Conservation (phyloP, 2,329 filamentous ascomycete genomes). For the Fusarium fracticaudum region DNA sequence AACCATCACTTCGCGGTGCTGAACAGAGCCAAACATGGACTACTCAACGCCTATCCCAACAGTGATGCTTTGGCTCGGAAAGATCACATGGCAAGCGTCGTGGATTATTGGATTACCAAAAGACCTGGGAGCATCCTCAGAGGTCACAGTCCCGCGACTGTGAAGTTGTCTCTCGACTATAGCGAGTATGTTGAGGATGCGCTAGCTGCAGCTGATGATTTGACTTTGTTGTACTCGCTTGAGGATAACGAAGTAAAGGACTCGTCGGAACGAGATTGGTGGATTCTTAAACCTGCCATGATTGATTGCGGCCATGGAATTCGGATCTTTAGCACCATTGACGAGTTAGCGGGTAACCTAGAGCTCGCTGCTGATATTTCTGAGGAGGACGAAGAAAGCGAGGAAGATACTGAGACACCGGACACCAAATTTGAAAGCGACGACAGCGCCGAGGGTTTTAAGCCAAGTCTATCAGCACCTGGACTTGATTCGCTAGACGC, state of each 20-base stretch:
- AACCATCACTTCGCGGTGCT: constrained; percentile 47
- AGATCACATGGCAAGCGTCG: constrained; percentile 47
- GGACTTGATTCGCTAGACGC: constrained; percentile 45
- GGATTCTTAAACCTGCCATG: constrained; percentile 53
- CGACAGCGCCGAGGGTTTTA: constrained; percentile 15
- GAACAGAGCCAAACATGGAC: constrained; percentile 42
- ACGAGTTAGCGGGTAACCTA: constrained; percentile 48
- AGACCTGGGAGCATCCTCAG: constrained; percentile 46
- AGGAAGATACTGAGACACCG: background rate
- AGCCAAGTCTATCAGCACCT: constrained; percentile 38
- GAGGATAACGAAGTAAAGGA: constrained; percentile 47
- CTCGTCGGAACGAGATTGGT: constrained; percentile 48
- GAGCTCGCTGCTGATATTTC: constrained; percentile 50
- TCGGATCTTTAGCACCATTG: constrained; percentile 51
- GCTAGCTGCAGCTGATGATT: constrained; percentile 49
- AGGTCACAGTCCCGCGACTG: constrained; percentile 45
- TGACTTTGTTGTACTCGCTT: constrained; percentile 47
- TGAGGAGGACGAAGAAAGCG: constrained; percentile 38
- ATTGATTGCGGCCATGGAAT: constrained; percentile 53
- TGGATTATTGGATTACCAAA: constrained; percentile 51
- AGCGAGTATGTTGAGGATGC: constrained; percentile 52
- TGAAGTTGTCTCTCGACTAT: constrained; percentile 51
- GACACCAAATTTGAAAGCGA: background rate
- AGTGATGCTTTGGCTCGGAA: constrained; percentile 52
- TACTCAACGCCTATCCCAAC: constrained; percentile 53